Evolutionary conservation across 129 eudicot species (phyloP), one percentile per base, ranked within the genome.

Genomic region (Helianthus tuberosus): DNA sequence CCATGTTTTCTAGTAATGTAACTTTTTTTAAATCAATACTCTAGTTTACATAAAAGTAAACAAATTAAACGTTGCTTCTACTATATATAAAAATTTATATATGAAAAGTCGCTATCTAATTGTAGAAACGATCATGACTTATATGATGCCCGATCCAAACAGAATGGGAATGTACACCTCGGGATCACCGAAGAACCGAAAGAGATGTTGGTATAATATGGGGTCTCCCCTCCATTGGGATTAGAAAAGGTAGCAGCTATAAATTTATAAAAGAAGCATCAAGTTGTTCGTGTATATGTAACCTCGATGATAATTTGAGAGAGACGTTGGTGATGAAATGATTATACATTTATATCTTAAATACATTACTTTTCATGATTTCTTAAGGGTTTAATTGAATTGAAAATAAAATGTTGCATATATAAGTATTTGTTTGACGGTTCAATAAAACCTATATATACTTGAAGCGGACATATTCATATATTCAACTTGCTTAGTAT

Each of bases 161-260:
- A 48, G n/a, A 48, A 48, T 48, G 52, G 52, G 3, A 8, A 11
- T 48, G 12, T 48, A 48, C 52, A 48, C 13, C 52, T 48, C 52
- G 1, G 3, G 52, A 48, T 48, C 13, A 48, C 14, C 3, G 52
- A 48, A 48, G 52, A 10, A 8, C 3, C 52, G n/a, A 48, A 48
- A 48, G 52, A 48, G 52, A 48, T 48, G 52, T 10, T 48, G 13
- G 52, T 48, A 48, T 48, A 48, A 48, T 48, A 48, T 11, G 52
- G 52, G 52, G 52, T 48, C 52, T 11, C 52, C 52, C 52, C 58
- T 52, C 58, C 23, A 63, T 13, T 48, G 49, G 27, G 49, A 63
- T 63, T 27, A 63, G 63, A n/a, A 63, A 36, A 63, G 68, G 68
- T 63, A 14, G 68, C 38, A 35, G 35, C 2, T 29, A 29, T 29